Percentiles rank a stretch among this genome's conserved stretches.
These are phyloP conservation scores for Eleusine coracana DNA, from an alignment of 176 grass and related monocot species.

Conservation along the genomic window DNA sequence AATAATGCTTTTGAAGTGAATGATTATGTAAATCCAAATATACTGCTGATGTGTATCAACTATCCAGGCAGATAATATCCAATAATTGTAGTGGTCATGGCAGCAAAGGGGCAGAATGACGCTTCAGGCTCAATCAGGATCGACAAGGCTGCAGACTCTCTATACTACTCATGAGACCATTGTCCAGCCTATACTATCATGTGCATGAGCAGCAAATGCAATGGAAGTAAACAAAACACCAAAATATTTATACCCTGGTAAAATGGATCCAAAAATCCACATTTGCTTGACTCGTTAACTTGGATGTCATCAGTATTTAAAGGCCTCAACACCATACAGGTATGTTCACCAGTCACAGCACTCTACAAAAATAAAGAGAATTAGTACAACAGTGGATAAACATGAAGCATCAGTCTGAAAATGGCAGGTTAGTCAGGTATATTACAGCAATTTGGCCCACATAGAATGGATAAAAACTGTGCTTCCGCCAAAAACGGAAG, in stretches of 20 bases:
- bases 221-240: constrained; percentile 4
- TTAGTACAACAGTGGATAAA: constrained; percentile 30
- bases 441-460: constrained; percentile 88
- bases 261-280: constrained; percentile 87
- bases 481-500: constrained; percentile 94
- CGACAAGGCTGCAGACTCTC: too few relatives aligned
- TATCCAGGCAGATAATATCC: too few relatives aligned
- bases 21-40: neutral
- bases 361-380: constrained; percentile 59
- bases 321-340: constrained; percentile 89
- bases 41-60: too few relatives aligned
- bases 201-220: neutral
- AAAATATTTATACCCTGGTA: constrained; percentile 62
- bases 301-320: constrained; percentile 75
- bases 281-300: constrained; percentile 51
- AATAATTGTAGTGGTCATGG: too few relatives aligned
- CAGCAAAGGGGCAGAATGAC: too few relatives aligned
- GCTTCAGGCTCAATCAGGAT: too few relatives aligned
- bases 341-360: constrained; percentile 95
- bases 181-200: too few relatives aligned
- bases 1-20: constrained; percentile 33
- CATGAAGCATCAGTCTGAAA: constrained; percentile 5
- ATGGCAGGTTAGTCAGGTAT: constrained; percentile 38
- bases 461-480: constrained; percentile 88
- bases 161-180: too few relatives aligned